These are phyloP conservation scores for Eucalyptus tenuipes DNA, from an alignment of 345 rosid species.

Conservation along the genomic window DNA sequence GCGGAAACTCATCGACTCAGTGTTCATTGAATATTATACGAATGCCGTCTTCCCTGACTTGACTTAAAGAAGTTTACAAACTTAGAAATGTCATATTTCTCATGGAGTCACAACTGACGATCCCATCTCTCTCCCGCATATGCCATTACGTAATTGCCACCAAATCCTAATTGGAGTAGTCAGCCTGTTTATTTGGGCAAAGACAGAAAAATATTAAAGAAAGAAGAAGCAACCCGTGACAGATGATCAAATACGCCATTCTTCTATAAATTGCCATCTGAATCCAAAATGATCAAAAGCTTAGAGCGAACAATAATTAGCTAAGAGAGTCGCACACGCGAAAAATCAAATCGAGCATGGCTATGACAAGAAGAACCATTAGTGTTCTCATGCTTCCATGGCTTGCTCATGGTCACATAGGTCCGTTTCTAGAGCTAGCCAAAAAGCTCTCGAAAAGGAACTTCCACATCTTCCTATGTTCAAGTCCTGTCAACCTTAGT, in stretches of 20 bases:
- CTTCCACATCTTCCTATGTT: constrained; percentile 15
- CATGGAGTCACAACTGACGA: not conserved
- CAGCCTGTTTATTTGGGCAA: not conserved
- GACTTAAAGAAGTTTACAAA: not conserved
- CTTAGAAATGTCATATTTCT: not conserved
- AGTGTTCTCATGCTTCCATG: constrained; percentile 33
- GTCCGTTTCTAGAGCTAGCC: constrained; percentile 30
- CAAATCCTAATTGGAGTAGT: not conserved
- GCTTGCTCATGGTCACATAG: constrained; percentile 38
- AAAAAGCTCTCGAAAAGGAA: constrained; percentile 12
- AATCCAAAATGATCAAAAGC: not conserved
- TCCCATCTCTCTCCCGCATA: not conserved
- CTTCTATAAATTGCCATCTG: not conserved
- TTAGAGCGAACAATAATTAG: not conserved
- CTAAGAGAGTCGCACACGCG: not conserved
- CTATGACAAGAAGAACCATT: not conserved
- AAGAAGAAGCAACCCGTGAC: not conserved
- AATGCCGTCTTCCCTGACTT: not conserved
- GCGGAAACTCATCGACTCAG: not conserved
- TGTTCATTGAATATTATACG: not conserved
- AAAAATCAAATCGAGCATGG: not conserved
- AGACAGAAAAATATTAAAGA: not conserved
- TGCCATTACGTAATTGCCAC: not conserved
- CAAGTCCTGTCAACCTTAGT: constrained; percentile 13
- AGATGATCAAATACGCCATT: not conserved